Evolutionary conservation across 306 rosid species (phyloP).

Genomic region (Corylus heterophylla): DNA sequence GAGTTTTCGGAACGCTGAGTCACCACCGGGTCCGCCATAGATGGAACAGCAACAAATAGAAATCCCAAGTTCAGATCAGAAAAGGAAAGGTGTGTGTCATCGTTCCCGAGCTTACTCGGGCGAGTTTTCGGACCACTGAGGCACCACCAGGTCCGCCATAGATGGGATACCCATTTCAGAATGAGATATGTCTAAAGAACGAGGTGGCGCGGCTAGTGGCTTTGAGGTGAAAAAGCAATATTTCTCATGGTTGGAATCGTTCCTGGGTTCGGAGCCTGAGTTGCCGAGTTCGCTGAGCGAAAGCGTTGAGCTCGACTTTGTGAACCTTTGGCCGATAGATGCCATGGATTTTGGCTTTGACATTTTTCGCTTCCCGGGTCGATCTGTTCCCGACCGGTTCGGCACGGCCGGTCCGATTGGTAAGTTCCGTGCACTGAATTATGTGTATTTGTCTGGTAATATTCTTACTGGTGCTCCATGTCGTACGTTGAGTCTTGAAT

Average conservation of each 20-base stretch:
- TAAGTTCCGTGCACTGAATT: conserved; percentile 42
- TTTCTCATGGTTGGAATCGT: conserved; percentile 60
- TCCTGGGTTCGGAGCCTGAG: conserved; percentile 53
- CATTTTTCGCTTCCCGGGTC: conserved; percentile 68
- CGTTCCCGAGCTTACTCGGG: too few species aligned
- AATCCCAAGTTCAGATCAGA: too few species aligned
- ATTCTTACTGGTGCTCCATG: conserved; percentile 50
- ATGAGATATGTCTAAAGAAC: neutral
- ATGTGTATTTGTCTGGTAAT: conserved; percentile 58
- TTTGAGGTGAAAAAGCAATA: conserved; percentile 46
- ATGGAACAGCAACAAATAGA: too few species aligned
- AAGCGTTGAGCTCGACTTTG: conserved; percentile 17
- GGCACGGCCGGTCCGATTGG: conserved; percentile 63
- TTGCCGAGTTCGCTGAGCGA: conserved; percentile 11
- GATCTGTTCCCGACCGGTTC: conserved; percentile 83
- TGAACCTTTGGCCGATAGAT: conserved; percentile 63
- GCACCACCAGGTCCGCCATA: neutral
- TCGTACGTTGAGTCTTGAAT: conserved; percentile 56
- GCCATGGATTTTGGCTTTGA: conserved; percentile 12
- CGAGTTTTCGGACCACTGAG: conserved; percentile 1
- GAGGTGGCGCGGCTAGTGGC: neutral
- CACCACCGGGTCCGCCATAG: too few species aligned
- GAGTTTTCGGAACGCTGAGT: too few species aligned
- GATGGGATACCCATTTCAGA: neutral
- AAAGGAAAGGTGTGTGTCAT: too few species aligned